These are phyloP conservation scores for Pleurotus ostreatus DNA, from an alignment of 768 basidiomycete species.

Conservation along the genomic window DNA sequence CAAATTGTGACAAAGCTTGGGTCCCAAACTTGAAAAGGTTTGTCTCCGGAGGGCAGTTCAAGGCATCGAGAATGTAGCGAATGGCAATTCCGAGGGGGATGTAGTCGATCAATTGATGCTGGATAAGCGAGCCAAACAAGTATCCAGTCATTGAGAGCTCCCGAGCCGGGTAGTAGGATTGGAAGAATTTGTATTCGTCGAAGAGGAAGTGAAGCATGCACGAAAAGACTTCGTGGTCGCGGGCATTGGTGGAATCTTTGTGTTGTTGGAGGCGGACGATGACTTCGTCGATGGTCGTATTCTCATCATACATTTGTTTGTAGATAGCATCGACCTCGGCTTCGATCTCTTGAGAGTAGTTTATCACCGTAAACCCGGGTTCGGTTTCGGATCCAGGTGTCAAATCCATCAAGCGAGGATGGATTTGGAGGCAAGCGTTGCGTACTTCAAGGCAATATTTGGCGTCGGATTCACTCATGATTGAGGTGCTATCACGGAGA, in stretches of 20 bases:
- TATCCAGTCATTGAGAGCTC: conserved; percentile 95
- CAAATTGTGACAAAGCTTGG: conserved; percentile 85
- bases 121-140: conserved; percentile 94
- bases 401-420: conserved; percentile 94
- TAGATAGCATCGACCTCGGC: conserved; percentile 93
- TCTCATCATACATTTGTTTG: conserved; percentile 97
- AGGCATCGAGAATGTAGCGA: conserved; percentile 92
- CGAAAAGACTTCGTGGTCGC: conserved; percentile 96
- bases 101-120: conserved; percentile 88
- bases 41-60: conserved; percentile 85
- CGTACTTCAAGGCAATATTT: conserved; percentile 89
- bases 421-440: conserved; percentile 88
- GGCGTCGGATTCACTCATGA: conserved; percentile 75
- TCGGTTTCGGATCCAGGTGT: conserved; percentile 83
- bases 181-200: conserved; percentile 99
- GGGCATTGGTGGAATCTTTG: conserved; percentile 76
- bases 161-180: conserved; percentile 89
- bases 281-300: conserved; percentile 92
- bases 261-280: conserved; percentile 81
- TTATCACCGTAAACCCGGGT: conserved; percentile 87
- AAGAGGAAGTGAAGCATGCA: conserved; percentile 99
- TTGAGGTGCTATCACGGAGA: conserved; percentile 48
- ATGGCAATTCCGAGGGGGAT: conserved; percentile 95
- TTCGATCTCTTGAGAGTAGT: conserved; percentile 85
- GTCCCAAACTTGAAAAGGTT: conserved; percentile 95